Evolutionary conservation across 768 basidiomycete genomes (phyloP), one percentile per base, ranked within the genome.

Genomic region (Rhodosporidiobolus sp.): DNA sequence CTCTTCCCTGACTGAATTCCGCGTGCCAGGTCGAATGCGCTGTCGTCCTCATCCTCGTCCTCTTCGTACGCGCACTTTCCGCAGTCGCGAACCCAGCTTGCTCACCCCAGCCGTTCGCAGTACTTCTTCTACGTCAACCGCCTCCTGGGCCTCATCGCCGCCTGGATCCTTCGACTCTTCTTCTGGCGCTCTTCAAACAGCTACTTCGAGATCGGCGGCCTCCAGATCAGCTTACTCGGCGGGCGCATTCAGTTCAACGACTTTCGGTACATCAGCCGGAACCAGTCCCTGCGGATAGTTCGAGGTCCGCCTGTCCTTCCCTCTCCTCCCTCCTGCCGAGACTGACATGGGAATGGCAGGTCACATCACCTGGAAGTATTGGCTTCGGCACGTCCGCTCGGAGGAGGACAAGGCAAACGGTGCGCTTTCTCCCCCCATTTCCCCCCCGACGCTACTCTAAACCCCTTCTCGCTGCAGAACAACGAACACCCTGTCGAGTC

Each of bases 71-170:
- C 58, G 3, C 4, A 12, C 7, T n/a, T 2, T 4, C 17, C 11
- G 24, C 12, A 26, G 0, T 1, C 14, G 26, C 58, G 1, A 16
- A 26, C 19, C 10, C 38, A 22, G 17, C 24, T 14, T 11, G 26
- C 52, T 54, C 19, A 59, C n/a, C 16, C n/a, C 12, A 20, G 43
- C 17, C 1, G 35, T 16, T 5, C 30, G 16, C 67, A 68, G 67
- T 83, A 91, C 82, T 85, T 91, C 74, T 94, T 96, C 85, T 96
- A 90, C 83, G 92, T 90, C 87, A 94, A 93, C 82, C 87, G 93
- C 52, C 83, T 95, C 62, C 80, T 95, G 69, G 92, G 88, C 1
- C 86, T 85, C 65, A 70, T 90, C 65, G 82, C 93, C 70, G 86
- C 88, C 22, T 83, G 87, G 65, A 76, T 86, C 20, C 81, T 95